Base-by-base conservation (phyloP, 1,139 yeast species). In the Sugiyamaella grinbergsii region DNA sequence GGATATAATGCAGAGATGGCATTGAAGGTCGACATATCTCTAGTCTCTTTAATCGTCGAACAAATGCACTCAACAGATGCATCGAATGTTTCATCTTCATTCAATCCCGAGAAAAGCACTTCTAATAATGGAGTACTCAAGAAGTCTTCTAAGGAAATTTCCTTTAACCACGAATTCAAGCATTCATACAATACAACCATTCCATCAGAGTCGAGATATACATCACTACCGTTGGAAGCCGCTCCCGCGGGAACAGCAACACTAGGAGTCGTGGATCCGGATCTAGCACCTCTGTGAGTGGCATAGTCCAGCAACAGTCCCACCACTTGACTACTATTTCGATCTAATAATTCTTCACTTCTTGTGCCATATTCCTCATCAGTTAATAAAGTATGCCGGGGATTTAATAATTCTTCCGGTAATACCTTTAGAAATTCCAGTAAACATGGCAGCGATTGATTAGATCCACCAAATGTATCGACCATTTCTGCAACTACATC, bases 331-430 rank as follows among this genome's bases (percentile, higher is more conserved):
- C 80, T 83, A 2, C 89, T 88, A 59, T 87, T 89, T 44, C 77
- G 71, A 26, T 80, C 75, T 34, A 93, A 77, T 49, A 89, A 73
- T 55, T 80, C 81, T 36, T 74, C 71, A 1, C 86, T 80, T 61
- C 96, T 78, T 3, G 67, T 60, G 53, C 79, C 77, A 62, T 87
- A 86, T 64, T 91, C 95, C 36, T 84, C 93, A 63, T 87, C 95
- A 3, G 91, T 81, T 54, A 91, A 72, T 28, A 93, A 83, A 1
- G 95, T 80, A 54, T 83, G 83, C 58, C 85, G 85, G 40, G 83
- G 81, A 59, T 87, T 94, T 46, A 83, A 72, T 46, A 93, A 77
- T 67, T 94, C 98, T 66, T 94, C 98, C 0, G 99, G 98, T 52
- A 94, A 72, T 46, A 93, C 83, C 64, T 83, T 83, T 56, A 94